Conservation (phyloP, 257 asterid species). For the Linderniella brevidens region DNA sequence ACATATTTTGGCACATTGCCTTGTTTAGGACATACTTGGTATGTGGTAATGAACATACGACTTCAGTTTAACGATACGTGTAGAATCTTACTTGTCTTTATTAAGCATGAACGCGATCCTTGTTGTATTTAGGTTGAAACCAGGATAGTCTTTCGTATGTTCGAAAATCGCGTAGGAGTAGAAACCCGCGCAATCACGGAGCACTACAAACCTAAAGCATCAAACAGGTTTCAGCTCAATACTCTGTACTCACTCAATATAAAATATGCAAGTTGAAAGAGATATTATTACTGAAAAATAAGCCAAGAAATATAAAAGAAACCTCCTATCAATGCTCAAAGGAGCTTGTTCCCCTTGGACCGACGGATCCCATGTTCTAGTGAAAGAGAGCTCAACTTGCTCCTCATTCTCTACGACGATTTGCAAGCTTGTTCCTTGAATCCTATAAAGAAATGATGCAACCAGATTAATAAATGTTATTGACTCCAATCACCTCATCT, state of each 20-base stretch:
- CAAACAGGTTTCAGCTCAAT: constrained; percentile 9
- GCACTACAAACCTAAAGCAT: constrained; percentile 50
- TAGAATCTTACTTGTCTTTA: constrained; percentile 44
- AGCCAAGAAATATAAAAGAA: constrained; percentile 5
- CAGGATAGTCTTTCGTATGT: constrained; percentile 45
- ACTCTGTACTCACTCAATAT: constrained; percentile 4
- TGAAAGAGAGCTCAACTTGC: constrained; percentile 63
- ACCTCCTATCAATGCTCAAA: constrained; percentile 58
- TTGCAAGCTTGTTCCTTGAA: constrained; percentile 42
- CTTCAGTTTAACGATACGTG: too few relatives aligned
- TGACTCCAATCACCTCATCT: too few relatives aligned
- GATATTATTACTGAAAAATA: too few relatives aligned
- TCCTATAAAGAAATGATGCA: constrained; percentile 18
- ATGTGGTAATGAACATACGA: too few relatives aligned
- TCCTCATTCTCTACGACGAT: constrained; percentile 49
- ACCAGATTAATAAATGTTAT: too few relatives aligned
- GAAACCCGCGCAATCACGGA: constrained; percentile 56
- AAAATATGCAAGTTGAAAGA: not conserved
- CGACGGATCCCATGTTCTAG: constrained; percentile 67
- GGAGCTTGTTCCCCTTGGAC: constrained; percentile 50
- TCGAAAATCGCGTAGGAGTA: constrained; percentile 75
- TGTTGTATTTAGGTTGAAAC: constrained; percentile 53
- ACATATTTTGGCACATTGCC: too few relatives aligned
- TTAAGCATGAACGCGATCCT: constrained; percentile 85
- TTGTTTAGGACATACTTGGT: too few relatives aligned